Conservation (phyloP, 441 rosid genomes). For the Breynia disticha region DNA sequence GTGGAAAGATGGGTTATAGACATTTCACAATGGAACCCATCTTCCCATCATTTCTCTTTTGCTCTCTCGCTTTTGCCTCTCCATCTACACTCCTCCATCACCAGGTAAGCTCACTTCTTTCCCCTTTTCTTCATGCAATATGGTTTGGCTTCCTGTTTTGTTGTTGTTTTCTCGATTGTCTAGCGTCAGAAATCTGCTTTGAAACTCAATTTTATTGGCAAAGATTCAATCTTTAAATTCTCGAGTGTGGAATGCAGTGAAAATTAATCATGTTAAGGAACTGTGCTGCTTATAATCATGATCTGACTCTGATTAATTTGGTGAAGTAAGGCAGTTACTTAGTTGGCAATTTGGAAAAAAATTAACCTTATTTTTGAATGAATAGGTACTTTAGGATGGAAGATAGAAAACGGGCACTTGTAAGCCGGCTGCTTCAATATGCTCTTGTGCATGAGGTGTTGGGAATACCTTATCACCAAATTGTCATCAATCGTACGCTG, state of each 20-base stretch:
- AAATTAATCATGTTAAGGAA: too few species aligned
- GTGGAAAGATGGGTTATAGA: constrained; percentile 51
- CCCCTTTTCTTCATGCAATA: not conserved
- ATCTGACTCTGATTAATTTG: too few species aligned
- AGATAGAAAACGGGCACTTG: constrained; percentile 54
- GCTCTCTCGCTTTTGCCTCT: constrained; percentile 45
- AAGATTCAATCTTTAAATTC: too few species aligned
- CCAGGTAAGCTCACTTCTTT: constrained; percentile 26
- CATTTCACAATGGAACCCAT: constrained; percentile 51
- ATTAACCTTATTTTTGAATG: not conserved
- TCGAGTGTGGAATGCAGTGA: too few species aligned
- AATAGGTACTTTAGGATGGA: constrained; percentile 41
- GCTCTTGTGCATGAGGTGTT: constrained; percentile 35
- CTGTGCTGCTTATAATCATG: too few species aligned
- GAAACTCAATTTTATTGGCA: too few species aligned
- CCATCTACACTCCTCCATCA: constrained; percentile 33
- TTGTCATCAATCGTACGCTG: constrained; percentile 37
- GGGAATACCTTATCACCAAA: constrained; percentile 32
- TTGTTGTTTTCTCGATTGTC: too few species aligned
- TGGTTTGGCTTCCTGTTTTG: too few species aligned
- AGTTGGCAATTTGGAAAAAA: not conserved
- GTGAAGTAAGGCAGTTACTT: not conserved
- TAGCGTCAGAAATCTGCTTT: too few species aligned
- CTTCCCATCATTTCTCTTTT: constrained; percentile 34
- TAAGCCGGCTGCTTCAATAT: constrained; percentile 54